Evolutionary conservation across 371 early-diverging fungal species (phyloP).

Genomic region (Mortierella sp.): DNA sequence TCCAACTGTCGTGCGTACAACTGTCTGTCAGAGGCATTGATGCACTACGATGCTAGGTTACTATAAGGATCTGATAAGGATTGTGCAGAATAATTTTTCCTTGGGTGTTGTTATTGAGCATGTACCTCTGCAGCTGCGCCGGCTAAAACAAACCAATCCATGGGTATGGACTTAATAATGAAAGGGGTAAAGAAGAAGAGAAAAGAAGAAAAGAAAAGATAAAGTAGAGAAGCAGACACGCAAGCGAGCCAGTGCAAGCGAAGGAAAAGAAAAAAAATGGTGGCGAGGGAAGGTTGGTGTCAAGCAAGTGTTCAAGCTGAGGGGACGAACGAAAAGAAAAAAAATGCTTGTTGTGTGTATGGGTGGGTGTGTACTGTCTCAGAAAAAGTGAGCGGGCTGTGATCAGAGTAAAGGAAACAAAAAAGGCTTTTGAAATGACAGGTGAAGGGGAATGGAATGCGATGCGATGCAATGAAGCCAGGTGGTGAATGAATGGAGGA

Average conservation of each 20-base stretch:
- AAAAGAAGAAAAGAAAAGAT: slow-evolving; percentile 21
- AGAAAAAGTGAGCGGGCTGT: not conserved
- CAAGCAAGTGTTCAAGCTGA: not conserved
- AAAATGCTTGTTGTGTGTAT: slow-evolving; percentile 1
- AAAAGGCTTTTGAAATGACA: not conserved
- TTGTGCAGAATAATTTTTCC: not conserved
- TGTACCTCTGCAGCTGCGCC: slow-evolving; percentile 49
- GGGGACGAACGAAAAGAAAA: not conserved
- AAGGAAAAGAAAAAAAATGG: not conserved
- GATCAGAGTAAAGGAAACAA: not conserved
- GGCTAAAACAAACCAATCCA: slow-evolving; percentile 42
- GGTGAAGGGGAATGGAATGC: not conserved
- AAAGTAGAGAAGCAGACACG: not conserved
- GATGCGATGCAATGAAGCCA: not conserved
- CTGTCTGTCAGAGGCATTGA: not conserved
- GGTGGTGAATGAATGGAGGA: not conserved
- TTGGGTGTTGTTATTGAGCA: slow-evolving; percentile 3
- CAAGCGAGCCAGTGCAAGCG: no score
- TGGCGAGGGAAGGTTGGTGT: not conserved
- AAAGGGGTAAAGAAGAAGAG: slow-evolving; percentile 20
- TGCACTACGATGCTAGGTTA: not conserved
- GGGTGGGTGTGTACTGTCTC: not conserved
- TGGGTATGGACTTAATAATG: not conserved
- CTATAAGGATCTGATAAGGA: not conserved
- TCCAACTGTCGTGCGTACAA: slow-evolving; percentile 2